Percentiles rank a stretch among this genome's conserved stretches.
phyloP scores from a whole-genome alignment of 768 basidiomycete genomes.

The Boletus sp. region DNA sequence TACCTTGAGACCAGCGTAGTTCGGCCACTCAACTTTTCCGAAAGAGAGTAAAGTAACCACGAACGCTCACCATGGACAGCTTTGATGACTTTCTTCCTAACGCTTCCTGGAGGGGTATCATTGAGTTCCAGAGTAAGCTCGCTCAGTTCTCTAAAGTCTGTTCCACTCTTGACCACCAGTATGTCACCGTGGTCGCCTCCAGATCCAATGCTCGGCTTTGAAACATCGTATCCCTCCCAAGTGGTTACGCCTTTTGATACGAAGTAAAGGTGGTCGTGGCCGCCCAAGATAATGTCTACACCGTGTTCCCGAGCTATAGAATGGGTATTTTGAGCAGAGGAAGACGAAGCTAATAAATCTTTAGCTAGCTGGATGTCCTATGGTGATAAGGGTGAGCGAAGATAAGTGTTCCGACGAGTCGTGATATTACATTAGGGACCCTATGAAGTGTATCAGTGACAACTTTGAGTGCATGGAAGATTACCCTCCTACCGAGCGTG shows the following conservation, averaged over 20 bases:
- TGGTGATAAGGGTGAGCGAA: conserved; percentile 7
- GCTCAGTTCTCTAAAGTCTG: conserved; percentile 85
- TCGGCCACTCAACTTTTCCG: neutral
- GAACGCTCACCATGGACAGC: conserved; percentile 51
- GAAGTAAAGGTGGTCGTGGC: conserved; percentile 87
- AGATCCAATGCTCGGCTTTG: conserved; percentile 54
- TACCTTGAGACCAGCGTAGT: conserved; percentile 44
- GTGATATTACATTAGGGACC: conserved; percentile 28
- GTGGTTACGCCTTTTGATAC: conserved; percentile 59
- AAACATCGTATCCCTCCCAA: conserved; percentile 67
- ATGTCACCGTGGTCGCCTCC: conserved; percentile 73
- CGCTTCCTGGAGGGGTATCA: conserved; percentile 56
- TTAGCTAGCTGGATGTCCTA: conserved; percentile 76
- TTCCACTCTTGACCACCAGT: conserved; percentile 81
- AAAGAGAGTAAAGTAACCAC: neutral
- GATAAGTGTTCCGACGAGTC: neutral
- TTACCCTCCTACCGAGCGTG: conserved; percentile 62
- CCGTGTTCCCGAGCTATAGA: conserved; percentile 61
- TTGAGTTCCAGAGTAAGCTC: conserved; percentile 65
- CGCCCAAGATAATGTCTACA: conserved; percentile 80
- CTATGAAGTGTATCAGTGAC: conserved; percentile 17
- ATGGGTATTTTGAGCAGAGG: conserved; percentile 44
- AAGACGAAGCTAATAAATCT: conserved; percentile 57
- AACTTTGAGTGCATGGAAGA: neutral
- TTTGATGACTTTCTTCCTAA: conserved; percentile 64